These are phyloP conservation scores for Amaranthus hypochondriacus DNA, from an alignment of 148 eudicot species.

Conservation along the genomic window DNA sequence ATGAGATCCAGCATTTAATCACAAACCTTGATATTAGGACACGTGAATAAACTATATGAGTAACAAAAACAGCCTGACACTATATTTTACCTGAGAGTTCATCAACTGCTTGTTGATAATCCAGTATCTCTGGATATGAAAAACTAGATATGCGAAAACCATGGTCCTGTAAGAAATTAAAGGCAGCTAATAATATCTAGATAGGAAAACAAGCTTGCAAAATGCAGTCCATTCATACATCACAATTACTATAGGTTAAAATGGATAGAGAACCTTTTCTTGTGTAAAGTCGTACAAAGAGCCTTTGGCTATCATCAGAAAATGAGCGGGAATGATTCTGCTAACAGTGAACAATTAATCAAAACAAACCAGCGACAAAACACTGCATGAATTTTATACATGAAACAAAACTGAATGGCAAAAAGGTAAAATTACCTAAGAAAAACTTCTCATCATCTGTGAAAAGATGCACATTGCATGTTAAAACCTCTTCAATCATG, in stretches of 20 bases:
- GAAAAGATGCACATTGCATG: constrained; percentile 52
- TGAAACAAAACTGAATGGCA: not conserved
- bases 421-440: constrained; percentile 42
- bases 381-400: not conserved
- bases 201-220: not conserved
- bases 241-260: not conserved
- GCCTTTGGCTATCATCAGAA: constrained; percentile 87
- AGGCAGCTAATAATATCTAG: not conserved
- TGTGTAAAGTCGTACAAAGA: constrained; percentile 78
- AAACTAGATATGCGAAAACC: constrained; percentile 74
- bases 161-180: constrained; percentile 57
- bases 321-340: constrained; percentile 63
- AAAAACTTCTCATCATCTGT: constrained; percentile 52
- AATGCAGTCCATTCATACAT: not conserved
- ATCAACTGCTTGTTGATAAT: constrained; percentile 47
- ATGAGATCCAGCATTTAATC: constrained; percentile 11
- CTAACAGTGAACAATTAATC: constrained; percentile 13
- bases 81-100: constrained; percentile 52
- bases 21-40: constrained; percentile 2
- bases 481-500: constrained; percentile 68
- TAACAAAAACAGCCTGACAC: not conserved
- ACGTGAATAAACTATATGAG: constrained; percentile 8
- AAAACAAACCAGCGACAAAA: constrained; percentile 7
- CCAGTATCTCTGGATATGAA: constrained; percentile 65
- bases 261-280: constrained; percentile 59